Base-by-base conservation (phyloP, 345 rosid genomes). In the Nephelium lappaceum region DNA sequence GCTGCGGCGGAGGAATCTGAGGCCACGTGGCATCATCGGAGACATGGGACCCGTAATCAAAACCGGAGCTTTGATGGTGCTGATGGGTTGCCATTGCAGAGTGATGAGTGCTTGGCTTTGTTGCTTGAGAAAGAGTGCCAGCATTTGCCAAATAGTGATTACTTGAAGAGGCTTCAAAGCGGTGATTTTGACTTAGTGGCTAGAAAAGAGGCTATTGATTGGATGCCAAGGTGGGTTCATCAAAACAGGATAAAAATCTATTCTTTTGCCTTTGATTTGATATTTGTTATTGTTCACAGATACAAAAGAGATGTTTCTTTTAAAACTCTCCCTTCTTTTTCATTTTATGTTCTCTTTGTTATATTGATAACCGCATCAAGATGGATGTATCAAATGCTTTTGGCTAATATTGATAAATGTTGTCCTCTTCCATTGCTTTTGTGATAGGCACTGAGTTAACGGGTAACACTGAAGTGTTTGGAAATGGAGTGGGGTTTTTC, bases 141-240 rank as follows among this genome's bases (percentile, higher is more conserved):
- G 67, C 92, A 88, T 83, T 81, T 84, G 83, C 92, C 95, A 6
- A 42, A 55, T 47, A 67, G 36, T 38, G 90, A 87, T 88, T 90
- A 88, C 79, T 77, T 86, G 81, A 83, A 84, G 81, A 84, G 90
- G 83, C 81, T 91, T 68, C 86, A 78, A 73, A 81, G 45, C 81
- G 93, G 92, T 75, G 95, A 90, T 78, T 81, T 87, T 84, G 87
- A 86, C 75, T 65, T 78, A 79, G 81, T 23, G 18, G 86, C 84
- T 64, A 88, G 95, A 75, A 81, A 81, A 72, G 88, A 87, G 75
- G 92, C 91, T 77, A 51, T 86, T 62, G 87, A 88, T 80, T 90
- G 92, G 92, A 91, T 91, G 62, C 45, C 67, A 91, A 90, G 93
- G 95, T 88, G 63, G 79, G 92, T 81, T 81, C 53, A 18, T 70